These are phyloP conservation scores for Coemansia sp. DNA, from an alignment of 192 early-diverging fungal genomes.

Conservation along the genomic window DNA sequence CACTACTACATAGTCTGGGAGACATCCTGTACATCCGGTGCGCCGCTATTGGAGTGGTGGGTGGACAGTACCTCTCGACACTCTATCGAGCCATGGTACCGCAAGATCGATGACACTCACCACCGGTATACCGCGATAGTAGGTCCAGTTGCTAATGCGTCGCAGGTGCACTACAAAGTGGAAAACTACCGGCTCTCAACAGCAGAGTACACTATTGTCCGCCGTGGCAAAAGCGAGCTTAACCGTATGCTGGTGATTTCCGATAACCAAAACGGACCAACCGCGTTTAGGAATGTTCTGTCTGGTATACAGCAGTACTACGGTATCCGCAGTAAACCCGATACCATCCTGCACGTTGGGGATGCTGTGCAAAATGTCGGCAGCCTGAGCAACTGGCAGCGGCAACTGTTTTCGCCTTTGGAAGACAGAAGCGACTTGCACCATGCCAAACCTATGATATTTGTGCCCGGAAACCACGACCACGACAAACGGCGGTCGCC, in stretches of 20 bases:
- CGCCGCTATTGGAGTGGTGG: slow-evolving; percentile 43
- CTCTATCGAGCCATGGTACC: slow-evolving; percentile 26
- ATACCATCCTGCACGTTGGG: slow-evolving; percentile 67
- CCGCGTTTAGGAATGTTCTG: slow-evolving; percentile 26
- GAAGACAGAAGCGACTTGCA: slow-evolving; percentile 54
- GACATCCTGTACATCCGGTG: slow-evolving; percentile 24
- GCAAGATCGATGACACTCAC: slow-evolving; percentile 24
- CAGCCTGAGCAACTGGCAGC: slow-evolving; percentile 67
- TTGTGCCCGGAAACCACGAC: slow-evolving; percentile 77
- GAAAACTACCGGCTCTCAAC: slow-evolving; percentile 18
- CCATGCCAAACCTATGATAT: slow-evolving; percentile 61
- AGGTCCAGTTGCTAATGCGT: slow-evolving; percentile 16
- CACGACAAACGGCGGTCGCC: slow-evolving; percentile 54
- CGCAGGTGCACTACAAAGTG: slow-evolving; percentile 26
- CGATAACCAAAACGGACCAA: slow-evolving; percentile 45
- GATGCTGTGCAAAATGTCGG: slow-evolving; percentile 63
- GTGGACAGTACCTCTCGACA: slow-evolving; percentile 1
- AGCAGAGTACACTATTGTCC: slow-evolving; percentile 17
- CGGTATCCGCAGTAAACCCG: slow-evolving; percentile 8
- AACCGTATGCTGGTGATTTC: slow-evolving; percentile 35
- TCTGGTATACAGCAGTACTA: slow-evolving; percentile 6
- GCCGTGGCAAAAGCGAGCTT: not conserved
- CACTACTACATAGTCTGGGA: slow-evolving; percentile 52
- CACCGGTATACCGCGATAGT: slow-evolving; percentile 40
- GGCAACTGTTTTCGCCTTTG: slow-evolving; percentile 63